Conservation (phyloP, 768 basidiomycete species). For the Amylocystis lapponica region DNA sequence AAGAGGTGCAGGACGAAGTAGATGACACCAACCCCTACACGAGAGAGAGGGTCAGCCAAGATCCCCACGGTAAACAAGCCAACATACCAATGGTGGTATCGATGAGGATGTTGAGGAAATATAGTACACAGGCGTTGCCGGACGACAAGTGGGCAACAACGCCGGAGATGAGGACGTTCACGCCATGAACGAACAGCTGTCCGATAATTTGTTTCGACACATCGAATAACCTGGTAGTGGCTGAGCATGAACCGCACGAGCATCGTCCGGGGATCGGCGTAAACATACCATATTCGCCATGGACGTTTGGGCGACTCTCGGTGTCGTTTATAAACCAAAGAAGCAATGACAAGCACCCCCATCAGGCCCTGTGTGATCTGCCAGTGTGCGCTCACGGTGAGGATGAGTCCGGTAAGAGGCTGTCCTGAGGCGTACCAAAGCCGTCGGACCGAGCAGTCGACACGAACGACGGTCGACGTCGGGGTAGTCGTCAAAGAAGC, state of each 20-base stretch:
- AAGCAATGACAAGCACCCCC: constrained; percentile 87
- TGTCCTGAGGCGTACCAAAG: constrained; percentile 29
- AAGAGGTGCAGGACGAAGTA: constrained; percentile 64
- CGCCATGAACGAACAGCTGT: constrained; percentile 73
- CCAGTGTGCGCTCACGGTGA: constrained; percentile 5
- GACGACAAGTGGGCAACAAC: constrained; percentile 62
- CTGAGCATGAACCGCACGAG: too few relatives aligned
- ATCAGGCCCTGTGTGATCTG: constrained; percentile 84
- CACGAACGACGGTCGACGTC: constrained; percentile 38
- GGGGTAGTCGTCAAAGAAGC: constrained; percentile 28
- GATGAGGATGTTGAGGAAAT: constrained; percentile 89
- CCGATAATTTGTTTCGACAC: constrained; percentile 90
- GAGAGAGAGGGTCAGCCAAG: background rate
- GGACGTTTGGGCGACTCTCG: constrained; percentile 79
- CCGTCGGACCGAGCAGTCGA: constrained; percentile 42
- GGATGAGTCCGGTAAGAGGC: background rate
- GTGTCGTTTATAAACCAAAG: constrained; percentile 84
- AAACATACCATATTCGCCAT: constrained; percentile 84
- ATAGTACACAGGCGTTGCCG: constrained; percentile 85
- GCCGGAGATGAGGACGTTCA: constrained; percentile 76
- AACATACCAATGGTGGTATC: constrained; percentile 84
- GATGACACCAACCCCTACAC: constrained; percentile 84
- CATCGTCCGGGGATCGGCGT: background rate
- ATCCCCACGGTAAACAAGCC: background rate
- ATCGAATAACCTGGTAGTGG: constrained; percentile 71